Conservation (phyloP, 2,329 filamentous ascomycete genomes). For the Leptographium lundbergii region DNA sequence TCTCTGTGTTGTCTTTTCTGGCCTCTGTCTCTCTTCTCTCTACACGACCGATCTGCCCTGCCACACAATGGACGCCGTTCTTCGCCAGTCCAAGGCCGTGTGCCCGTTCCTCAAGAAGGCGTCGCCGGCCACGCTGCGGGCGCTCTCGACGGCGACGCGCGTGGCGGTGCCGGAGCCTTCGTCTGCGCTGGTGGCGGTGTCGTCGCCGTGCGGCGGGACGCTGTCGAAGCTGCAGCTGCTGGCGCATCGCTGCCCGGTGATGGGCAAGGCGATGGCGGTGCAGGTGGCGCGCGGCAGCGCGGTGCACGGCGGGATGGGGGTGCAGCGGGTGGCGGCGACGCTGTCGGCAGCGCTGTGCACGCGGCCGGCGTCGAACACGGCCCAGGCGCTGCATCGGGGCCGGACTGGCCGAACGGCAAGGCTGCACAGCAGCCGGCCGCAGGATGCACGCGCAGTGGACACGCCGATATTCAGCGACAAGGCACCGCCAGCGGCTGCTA, state of each 20-base stretch:
- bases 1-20: not conserved
- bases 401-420: conserved; percentile 32
- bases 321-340: conserved; percentile 9
- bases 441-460: conserved; percentile 70
- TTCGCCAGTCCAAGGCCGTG: conserved; percentile 91
- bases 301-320: conserved; percentile 12
- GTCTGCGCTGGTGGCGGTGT: conserved; percentile 2
- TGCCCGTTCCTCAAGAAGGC: conserved; percentile 96
- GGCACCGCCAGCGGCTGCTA: not conserved
- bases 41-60: not conserved
- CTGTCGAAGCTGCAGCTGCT: conserved; percentile 96
- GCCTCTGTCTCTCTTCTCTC: not conserved
- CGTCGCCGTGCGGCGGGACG: conserved; percentile 71
- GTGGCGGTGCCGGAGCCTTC: conserved; percentile 21
- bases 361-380: not conserved
- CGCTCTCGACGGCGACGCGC: conserved; percentile 64
- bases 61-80: conserved; percentile 74
- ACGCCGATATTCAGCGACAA: conserved; percentile 38
- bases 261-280: conserved; percentile 93
- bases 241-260: conserved; percentile 90
- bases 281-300: conserved; percentile 46
- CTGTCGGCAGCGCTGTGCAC: conserved; percentile 11
- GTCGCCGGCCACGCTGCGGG: conserved; percentile 79
- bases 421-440: conserved; percentile 67
- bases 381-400: conserved; percentile 20